A percentile compares a stretch with the other conserved stretches of the same genome.
phyloP scores from a whole-genome alignment of 805 yeast species.

The Candida montana region DNA sequence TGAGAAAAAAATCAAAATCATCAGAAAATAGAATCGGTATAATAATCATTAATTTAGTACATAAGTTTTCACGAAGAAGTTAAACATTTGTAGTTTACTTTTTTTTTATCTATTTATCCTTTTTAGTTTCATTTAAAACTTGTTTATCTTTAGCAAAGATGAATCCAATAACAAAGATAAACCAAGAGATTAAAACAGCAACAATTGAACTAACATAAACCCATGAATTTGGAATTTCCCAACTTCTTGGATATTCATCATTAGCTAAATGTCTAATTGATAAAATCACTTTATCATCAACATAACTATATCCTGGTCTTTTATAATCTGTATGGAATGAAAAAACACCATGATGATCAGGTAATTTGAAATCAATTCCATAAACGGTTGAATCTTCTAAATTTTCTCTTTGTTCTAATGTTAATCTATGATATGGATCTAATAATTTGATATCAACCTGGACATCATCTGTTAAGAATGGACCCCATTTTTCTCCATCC shows the following conservation, averaged over 20 bases:
- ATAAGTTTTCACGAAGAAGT: neutral
- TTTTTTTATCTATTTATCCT: constrained; percentile 15
- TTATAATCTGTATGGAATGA: constrained; percentile 75
- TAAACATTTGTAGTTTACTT: neutral
- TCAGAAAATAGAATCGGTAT: constrained; percentile 10
- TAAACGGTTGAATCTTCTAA: constrained; percentile 39
- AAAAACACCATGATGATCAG: constrained; percentile 97
- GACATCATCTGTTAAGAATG: constrained; percentile 55
- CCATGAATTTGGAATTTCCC: constrained; percentile 93
- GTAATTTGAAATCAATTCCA: constrained; percentile 56
- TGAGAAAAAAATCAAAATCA: constrained; percentile 15
- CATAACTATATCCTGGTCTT: constrained; percentile 66
- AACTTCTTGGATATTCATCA: constrained; percentile 89
- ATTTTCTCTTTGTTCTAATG: constrained; percentile 39
- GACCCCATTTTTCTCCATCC: constrained; percentile 60
- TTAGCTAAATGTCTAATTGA: constrained; percentile 92
- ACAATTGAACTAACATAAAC: constrained; percentile 72
- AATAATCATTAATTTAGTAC: neutral
- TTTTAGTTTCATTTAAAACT: constrained; percentile 13
- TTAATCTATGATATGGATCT: constrained; percentile 90
- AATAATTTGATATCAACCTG: constrained; percentile 87
- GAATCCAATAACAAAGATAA: constrained; percentile 66
- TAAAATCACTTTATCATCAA: constrained; percentile 61
- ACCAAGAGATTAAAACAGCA: constrained; percentile 71
- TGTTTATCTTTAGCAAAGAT: constrained; percentile 21